Base-by-base conservation (phyloP, 768 basidiomycete species). In the Sarcodon aspratus region DNA sequence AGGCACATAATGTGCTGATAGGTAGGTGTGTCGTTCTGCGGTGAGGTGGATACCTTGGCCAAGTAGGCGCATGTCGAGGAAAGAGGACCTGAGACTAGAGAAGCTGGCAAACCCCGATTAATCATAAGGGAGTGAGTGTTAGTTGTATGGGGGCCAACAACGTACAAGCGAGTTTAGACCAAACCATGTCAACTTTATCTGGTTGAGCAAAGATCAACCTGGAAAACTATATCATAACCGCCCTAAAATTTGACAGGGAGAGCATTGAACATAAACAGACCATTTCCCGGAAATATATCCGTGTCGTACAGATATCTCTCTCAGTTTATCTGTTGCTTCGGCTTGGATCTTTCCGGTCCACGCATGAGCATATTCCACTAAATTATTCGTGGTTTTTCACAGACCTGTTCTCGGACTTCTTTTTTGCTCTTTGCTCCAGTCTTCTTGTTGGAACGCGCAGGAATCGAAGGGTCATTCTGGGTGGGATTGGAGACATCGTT, bases 351-450 rank as follows among this genome's bases (percentile, higher is more conserved):
- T 21, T 48, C 17, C 37, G 32, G 18, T 48, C 50, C 21, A 13
- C 38, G 11, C 33, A 45, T 44, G 54, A 33, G 3, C 3, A 12
- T 32, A 35, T 37, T 21, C 36, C 9, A 8, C 15, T 21, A n/a
- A 15, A 9, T 17, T 34, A 12, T 15, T 36, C 10, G 17, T 49
- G 12, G 11, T 21, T 21, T 17, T 8, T 32, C 34, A 47, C 63
- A 15, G 59, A 83, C 85, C 65, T 79, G 66, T 60, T 87, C 85
- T 37, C 82, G 74, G 7, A 82, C 61, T 61, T 87, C 82, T 59
- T 85, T 87, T 62, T 87, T 88, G 55, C 82, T 82, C 63, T 74
- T 80, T 0, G 70, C 69, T 6, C 83, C 83, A 17, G 79, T 78
- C 61, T 84, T 86, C 64, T 85, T 87, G 57, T 68, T 86, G 6